Base-by-base conservation (phyloP, 1,284 basidiomycete genomes). In the Boletellus dicymbophilus region DNA sequence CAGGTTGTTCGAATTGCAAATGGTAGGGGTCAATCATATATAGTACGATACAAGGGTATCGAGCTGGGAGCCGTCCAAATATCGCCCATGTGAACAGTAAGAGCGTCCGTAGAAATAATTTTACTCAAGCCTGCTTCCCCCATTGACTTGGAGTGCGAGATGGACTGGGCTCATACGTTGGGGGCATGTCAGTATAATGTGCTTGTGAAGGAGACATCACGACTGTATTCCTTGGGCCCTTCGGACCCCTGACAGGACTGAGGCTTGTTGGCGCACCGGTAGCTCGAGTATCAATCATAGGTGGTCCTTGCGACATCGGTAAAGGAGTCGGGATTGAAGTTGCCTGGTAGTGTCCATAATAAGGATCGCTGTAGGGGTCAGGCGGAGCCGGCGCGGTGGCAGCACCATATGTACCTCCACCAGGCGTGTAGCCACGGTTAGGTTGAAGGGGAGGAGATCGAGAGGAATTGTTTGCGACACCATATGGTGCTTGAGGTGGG, bases 91-190 rank as follows among this genome's bases (percentile, higher is more conserved):
- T 46, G 50, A 52, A 48, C 16, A 44, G 46, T 33, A 21, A 48
- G 18, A 44, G 15, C 8, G 20, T 18, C 46, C 33, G 22, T 25
- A 31, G 16, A 34, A 51, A 37, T 41, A 38, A 27, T 25, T 46
- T 50, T 23, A 41, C 22, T 53, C 58, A 69, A 48, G 55, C 68
- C 56, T 72, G 75, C 55, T 74, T 72, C 33, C 75, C 75, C 82
- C 81, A 83, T 51, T 72, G 71, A 36, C 78, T 78, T 42, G 75
- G 68, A 21, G 73, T 61, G 51, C 71, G 71, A n/a, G 78, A 65
- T n/a, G 69, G 63, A 30, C 77, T 77, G 15, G 73, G 71, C 26
- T 87, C 85, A 61, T 88, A 88, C 49, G 71, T 73, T 20, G 85
- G 85, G 15, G 86, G 86, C 33, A 68, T 76, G 37, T 87, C 85